Conservation (phyloP, 179 eudicot genomes). For the Heliamphora pulchella region DNA sequence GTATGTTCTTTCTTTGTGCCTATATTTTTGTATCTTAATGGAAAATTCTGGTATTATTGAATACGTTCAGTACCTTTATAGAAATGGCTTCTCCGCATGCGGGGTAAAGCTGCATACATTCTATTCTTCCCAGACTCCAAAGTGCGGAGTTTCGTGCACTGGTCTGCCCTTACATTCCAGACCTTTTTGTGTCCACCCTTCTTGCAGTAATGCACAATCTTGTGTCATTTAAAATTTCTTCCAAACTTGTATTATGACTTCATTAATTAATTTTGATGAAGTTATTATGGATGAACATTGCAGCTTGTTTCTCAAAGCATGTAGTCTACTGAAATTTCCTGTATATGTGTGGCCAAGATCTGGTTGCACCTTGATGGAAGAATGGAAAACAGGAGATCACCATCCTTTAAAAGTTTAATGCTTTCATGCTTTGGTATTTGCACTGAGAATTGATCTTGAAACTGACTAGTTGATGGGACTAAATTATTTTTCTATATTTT, state of each 20-base stretch:
- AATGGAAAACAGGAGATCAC: not conserved
- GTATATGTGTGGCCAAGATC: not conserved
- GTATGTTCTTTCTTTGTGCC: not conserved
- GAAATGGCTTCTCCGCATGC: no score
- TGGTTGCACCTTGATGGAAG: not conserved
- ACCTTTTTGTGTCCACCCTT: not conserved
- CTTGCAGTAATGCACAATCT: not conserved
- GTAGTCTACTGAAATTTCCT: not conserved
- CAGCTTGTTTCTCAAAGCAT: not conserved
- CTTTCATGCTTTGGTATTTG: not conserved
- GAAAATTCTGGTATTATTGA: not conserved
- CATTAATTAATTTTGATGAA: not conserved
- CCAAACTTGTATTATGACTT: not conserved
- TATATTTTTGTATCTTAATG: not conserved
- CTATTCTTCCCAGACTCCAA: no score
- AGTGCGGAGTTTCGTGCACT: no score
- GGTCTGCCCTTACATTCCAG: no score
- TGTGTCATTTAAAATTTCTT: not conserved
- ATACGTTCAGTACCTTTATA: not conserved
- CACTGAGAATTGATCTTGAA: not conserved
- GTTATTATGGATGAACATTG: not conserved
- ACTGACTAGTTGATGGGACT: not conserved
- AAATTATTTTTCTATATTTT: not conserved
- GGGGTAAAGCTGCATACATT: no score
- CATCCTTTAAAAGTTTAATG: not conserved